These are phyloP conservation scores for Calonectria hawksworthii DNA, from an alignment of 2,329 filamentous ascomycete species.

Conservation along the genomic window DNA sequence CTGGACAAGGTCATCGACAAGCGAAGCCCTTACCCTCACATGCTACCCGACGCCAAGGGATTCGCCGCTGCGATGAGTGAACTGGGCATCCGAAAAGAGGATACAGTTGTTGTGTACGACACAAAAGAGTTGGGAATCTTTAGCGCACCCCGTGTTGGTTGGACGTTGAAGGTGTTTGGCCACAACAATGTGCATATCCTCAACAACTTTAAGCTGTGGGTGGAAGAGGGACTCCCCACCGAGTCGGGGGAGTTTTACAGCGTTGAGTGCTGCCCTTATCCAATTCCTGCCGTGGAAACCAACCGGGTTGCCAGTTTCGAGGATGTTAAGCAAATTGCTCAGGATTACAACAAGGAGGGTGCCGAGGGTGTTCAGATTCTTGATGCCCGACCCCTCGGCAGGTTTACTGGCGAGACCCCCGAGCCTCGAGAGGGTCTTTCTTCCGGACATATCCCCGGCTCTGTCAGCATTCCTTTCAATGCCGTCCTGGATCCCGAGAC, in stretches of 20 bases:
- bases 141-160: slow-evolving; percentile 91
- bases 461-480: slow-evolving; percentile 84
- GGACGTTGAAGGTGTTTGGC: slow-evolving; percentile 93
- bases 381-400: slow-evolving; percentile 84
- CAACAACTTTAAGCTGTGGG: slow-evolving; percentile 97
- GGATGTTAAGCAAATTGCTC: slow-evolving; percentile 82
- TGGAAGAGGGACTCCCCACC: slow-evolving; percentile 83
- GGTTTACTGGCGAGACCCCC: slow-evolving; percentile 86
- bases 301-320: slow-evolving; percentile 84
- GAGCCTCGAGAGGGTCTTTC: slow-evolving; percentile 90
- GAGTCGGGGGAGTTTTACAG: slow-evolving; percentile 83
- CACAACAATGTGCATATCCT: slow-evolving; percentile 90
- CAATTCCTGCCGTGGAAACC: slow-evolving; percentile 72
- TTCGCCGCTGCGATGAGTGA: slow-evolving; percentile 92
- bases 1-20: slow-evolving; percentile 92
- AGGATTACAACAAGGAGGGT: slow-evolving; percentile 85
- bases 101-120: slow-evolving; percentile 95
- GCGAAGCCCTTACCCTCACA: slow-evolving; percentile 92
- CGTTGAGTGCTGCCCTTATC: slow-evolving; percentile 75
- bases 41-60: slow-evolving; percentile 86
- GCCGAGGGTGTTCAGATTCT: slow-evolving; percentile 88
- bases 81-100: slow-evolving; percentile 87
- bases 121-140: slow-evolving; percentile 93
- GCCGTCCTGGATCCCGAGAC: slow-evolving; percentile 85
- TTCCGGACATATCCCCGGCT: slow-evolving; percentile 92